These are phyloP conservation scores for Ceratobasidium sp. DNA, from an alignment of 1,284 basidiomycete genomes.

Conservation along the genomic window DNA sequence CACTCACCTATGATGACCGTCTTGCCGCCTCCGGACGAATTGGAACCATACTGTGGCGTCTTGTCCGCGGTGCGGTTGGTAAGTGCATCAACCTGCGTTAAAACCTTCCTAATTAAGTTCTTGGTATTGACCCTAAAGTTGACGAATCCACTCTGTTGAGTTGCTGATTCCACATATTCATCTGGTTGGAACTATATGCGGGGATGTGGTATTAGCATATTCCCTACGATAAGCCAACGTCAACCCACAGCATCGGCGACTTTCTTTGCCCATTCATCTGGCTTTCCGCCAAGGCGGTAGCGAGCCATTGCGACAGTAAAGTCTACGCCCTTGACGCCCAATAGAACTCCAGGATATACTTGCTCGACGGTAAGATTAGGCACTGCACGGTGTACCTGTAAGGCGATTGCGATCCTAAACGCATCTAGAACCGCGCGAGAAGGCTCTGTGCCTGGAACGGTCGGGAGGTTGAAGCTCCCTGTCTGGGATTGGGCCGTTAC, in stretches of 20 bases:
- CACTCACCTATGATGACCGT: slow-evolving; percentile 62
- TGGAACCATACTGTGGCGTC: slow-evolving; percentile 73
- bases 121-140: slow-evolving; percentile 78
- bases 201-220: neutral
- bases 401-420: slow-evolving; percentile 85
- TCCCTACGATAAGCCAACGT: slow-evolving; percentile 14
- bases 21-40: slow-evolving; percentile 79
- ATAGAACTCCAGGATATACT: slow-evolving; percentile 85
- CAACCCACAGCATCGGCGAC: slow-evolving; percentile 73
- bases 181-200: slow-evolving; percentile 69
- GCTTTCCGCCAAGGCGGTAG: slow-evolving; percentile 86
- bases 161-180: slow-evolving; percentile 69
- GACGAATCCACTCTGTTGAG: slow-evolving; percentile 79
- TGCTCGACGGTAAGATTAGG: slow-evolving; percentile 71
- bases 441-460: slow-evolving; percentile 72
- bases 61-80: slow-evolving; percentile 65
- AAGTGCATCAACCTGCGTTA: slow-evolving; percentile 81
- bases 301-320: slow-evolving; percentile 91
- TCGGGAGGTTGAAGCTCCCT: slow-evolving; percentile 52
- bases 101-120: slow-evolving; percentile 76
- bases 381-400: slow-evolving; percentile 73
- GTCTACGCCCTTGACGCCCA: slow-evolving; percentile 91
- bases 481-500: neutral
- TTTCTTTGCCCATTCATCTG: slow-evolving; percentile 77
- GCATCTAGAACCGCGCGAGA: slow-evolving; percentile 77